Base-by-base conservation (phyloP, 116 monocot species). In the Dioscorea cayenensis region DNA sequence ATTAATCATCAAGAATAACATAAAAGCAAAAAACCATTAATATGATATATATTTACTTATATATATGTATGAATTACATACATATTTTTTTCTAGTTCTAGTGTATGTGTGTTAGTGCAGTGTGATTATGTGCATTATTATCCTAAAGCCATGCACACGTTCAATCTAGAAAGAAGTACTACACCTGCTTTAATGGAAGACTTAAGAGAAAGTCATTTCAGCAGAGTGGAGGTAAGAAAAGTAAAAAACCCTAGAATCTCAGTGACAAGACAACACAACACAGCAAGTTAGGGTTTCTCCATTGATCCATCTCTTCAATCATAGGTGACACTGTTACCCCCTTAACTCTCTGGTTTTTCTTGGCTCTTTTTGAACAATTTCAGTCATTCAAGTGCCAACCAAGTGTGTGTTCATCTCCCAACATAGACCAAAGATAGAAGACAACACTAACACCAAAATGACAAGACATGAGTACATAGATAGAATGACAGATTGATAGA, bases 101-200 rank as follows among this genome's bases (percentile, higher is more conserved):
- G 32, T 32, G 4, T 32, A 32, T 32, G 21, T 62, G 17, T 51
- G 20, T 22, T 25, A 55, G n/a, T 21, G n/a, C 6, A 32, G 36
- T 27, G n/a, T 23, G 55, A 19, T 25, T 61, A 55, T 19, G 13
- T 55, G 5, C 16, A 16, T 55, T 61, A 36, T 9, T 49, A 28
- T 27, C 13, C 78, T 65, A 84, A 84, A 76, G 79, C 82, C 89
- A 92, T 89, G 89, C 87, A 82, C 85, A 95, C 92, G 91, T 83
- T 84, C 84, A 84, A 69, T 95, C 82, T 86, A 78, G 90, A 67
- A 74, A 75, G 67, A 23, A 64, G 72, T 68, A 32, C 32, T 32
- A 32, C 32, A 32, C 0, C 32, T 32, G 78, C 88, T 73, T 65
- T 61, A 68, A 71, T 85, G 65, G 64, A 63, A 50, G 28, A 23